Percentiles rank a stretch among this genome's conserved stretches.
Conservation (phyloP, 2,329 filamentous ascomycete species). For the Chrysosporium queenslandicum region DNA sequence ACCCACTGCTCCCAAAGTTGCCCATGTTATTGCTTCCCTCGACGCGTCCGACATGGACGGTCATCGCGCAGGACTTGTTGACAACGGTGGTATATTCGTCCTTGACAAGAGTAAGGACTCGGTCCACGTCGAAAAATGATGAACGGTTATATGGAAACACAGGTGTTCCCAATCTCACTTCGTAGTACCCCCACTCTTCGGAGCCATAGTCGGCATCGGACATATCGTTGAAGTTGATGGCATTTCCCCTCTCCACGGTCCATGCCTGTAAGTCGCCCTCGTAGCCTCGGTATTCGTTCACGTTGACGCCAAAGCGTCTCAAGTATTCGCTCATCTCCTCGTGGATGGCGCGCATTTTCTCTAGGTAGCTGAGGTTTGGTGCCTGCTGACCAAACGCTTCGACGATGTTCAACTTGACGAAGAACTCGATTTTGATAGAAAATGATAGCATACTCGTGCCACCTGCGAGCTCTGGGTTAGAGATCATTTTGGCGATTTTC, state of each 20-base stretch:
- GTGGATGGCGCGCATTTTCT: constrained; percentile 9
- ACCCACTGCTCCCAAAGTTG: constrained; percentile 14
- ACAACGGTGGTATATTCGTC: constrained; percentile 17
- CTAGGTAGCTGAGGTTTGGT: background rate
- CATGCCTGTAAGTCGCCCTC: constrained; percentile 6
- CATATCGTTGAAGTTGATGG: constrained; percentile 4
- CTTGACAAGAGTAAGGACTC: constrained; percentile 14
- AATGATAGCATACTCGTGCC: constrained; percentile 9
- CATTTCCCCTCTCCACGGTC: constrained; percentile 12
- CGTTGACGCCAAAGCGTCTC: constrained; percentile 5
- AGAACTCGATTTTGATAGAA: constrained; percentile 17
- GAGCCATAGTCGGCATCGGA: constrained; percentile 6
- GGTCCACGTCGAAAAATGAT: constrained; percentile 13
- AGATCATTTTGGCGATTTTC: background rate
- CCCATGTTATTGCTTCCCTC: background rate
- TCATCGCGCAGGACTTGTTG: constrained; percentile 20
- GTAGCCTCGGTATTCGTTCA: constrained; percentile 12
- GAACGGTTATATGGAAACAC: constrained; percentile 11
- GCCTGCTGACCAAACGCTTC: background rate
- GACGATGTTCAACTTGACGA: constrained; percentile 14
- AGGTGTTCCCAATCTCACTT: constrained; percentile 14
- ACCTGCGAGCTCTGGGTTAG: background rate
- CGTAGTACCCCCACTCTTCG: constrained; percentile 13
- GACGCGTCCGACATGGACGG: constrained; percentile 23
- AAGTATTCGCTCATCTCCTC: constrained; percentile 13